Evolutionary conservation across 768 basidiomycete genomes (phyloP).

Genomic region (Tulasnella sp.): DNA sequence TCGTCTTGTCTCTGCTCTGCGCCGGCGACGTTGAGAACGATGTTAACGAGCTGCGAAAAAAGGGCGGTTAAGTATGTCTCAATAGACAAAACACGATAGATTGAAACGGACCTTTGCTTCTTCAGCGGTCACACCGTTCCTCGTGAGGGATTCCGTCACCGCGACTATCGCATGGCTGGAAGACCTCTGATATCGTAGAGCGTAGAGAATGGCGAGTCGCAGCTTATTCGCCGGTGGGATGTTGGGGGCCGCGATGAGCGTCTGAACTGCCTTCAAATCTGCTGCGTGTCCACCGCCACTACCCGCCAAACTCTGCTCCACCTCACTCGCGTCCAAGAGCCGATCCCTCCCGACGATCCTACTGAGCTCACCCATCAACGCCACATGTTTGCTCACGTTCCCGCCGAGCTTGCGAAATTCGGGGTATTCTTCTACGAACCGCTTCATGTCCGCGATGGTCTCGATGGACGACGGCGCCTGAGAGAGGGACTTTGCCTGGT

Average conservation of each 20-base stretch:
- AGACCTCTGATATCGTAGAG: conserved; percentile 87
- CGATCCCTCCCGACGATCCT: conserved; percentile 77
- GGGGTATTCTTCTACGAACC: conserved; percentile 94
- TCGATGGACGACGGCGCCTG: conserved; percentile 60
- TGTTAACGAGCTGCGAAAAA: conserved; percentile 68
- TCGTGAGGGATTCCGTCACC: conserved; percentile 34
- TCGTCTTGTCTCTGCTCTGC: conserved; percentile 96
- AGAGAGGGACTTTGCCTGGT: conserved; percentile 66
- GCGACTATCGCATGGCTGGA: conserved; percentile 66
- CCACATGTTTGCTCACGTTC: conserved; percentile 98
- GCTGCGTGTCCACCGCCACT: conserved; percentile 69
- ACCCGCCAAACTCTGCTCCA: conserved; percentile 84
- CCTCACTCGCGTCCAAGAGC: conserved; percentile 80
- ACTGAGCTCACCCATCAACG: conserved; percentile 91
- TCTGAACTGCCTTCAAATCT: conserved; percentile 85
- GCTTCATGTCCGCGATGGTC: conserved; percentile 94
- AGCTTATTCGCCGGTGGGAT: conserved; percentile 77
- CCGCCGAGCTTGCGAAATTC: conserved; percentile 94
- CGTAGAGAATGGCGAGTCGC: conserved; percentile 81
- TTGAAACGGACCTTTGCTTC: conserved; percentile 51
- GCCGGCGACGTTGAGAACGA: conserved; percentile 84
- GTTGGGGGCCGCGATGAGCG: conserved; percentile 51
- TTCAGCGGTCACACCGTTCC: conserved; percentile 64
- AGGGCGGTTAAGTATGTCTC: not conserved
- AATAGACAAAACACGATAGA: not conserved